These are phyloP conservation scores for Neocatenulostroma microsporum DNA, from an alignment of 2,329 filamentous ascomycete species.

Conservation along the genomic window DNA sequence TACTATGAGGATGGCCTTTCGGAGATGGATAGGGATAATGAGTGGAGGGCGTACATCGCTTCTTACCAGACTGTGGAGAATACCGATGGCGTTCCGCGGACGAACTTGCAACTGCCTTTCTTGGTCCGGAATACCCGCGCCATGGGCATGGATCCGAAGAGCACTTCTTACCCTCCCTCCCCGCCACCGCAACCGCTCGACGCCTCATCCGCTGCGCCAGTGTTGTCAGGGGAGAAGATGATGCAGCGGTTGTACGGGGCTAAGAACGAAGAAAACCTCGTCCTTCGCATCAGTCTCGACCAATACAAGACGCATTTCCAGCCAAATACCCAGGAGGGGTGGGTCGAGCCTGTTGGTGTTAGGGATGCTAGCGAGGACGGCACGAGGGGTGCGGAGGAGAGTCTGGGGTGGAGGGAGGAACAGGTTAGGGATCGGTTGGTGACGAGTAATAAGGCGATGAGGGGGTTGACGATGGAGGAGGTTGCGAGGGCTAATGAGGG, in stretches of 20 bases:
- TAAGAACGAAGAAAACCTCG: constrained; percentile 35
- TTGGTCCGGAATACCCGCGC: constrained; percentile 33
- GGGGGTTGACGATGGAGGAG: constrained; percentile 38
- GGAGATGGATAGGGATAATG: constrained; percentile 40
- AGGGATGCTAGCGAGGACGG: constrained; percentile 31
- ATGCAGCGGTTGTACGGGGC: constrained; percentile 16
- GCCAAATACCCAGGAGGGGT: constrained; percentile 35
- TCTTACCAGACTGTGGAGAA: constrained; percentile 83
- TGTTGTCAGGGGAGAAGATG: constrained; percentile 6
- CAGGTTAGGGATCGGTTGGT: constrained; percentile 35
- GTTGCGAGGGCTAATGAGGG: constrained; percentile 37
- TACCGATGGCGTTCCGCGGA: constrained; percentile 47
- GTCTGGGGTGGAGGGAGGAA: constrained; percentile 29
- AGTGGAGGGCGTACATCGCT: constrained; percentile 94
- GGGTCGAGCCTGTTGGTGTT: constrained; percentile 31
- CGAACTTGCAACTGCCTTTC: constrained; percentile 31
- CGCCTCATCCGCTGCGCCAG: constrained; percentile 4
- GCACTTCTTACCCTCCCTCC: constrained; percentile 12
- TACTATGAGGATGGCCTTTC: constrained; percentile 63
- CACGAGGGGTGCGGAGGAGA: constrained; percentile 27
- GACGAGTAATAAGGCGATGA: constrained; percentile 41
- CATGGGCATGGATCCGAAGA: constrained; percentile 27
- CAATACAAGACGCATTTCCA: constrained; percentile 39
- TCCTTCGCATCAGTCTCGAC: constrained; percentile 38
- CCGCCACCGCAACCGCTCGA: constrained; percentile 1